These are phyloP conservation scores for Basidiobolus meristosporus DNA, from an alignment of 371 early-diverging fungal genomes.

Conservation along the genomic window DNA sequence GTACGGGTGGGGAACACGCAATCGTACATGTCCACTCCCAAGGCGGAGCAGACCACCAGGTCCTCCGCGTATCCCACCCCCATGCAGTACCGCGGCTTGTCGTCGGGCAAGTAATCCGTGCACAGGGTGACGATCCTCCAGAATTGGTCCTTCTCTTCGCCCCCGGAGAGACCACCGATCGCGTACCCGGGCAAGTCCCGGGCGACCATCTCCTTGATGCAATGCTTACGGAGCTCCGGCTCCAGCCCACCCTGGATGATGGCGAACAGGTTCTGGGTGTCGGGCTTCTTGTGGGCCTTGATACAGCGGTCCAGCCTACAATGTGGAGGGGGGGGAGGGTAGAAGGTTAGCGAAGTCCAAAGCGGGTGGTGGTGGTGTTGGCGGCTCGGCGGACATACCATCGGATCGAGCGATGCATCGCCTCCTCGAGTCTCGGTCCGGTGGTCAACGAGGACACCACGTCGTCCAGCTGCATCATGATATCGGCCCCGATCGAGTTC, in stretches of 20 bases:
- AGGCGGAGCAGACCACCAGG: slow-evolving; percentile 77
- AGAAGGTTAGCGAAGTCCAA: too few species aligned
- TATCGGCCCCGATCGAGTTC: slow-evolving; percentile 86
- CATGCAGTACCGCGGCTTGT: slow-evolving; percentile 92
- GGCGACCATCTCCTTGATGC: slow-evolving; percentile 77
- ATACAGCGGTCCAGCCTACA: slow-evolving; percentile 83
- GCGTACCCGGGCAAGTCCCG: slow-evolving; percentile 84
- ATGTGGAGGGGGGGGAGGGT: too few species aligned
- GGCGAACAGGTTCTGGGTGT: slow-evolving; percentile 80
- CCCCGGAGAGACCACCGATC: slow-evolving; percentile 90
- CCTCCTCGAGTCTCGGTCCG: slow-evolving; percentile 74
- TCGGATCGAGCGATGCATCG: slow-evolving; percentile 83
- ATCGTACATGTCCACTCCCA: slow-evolving; percentile 95
- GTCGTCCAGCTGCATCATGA: slow-evolving; percentile 96
- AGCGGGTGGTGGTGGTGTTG: too few species aligned
- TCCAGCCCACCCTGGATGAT: slow-evolving; percentile 91
- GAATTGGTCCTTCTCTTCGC: slow-evolving; percentile 86
- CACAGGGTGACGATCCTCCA: slow-evolving; percentile 75
- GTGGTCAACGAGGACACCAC: slow-evolving; percentile 78
- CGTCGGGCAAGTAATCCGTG: slow-evolving; percentile 65
- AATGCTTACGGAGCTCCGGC: slow-evolving; percentile 46
- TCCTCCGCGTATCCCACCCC: slow-evolving; percentile 96
- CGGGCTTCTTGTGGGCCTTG: slow-evolving; percentile 47
- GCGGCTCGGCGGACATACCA: slow-evolving; percentile 41
- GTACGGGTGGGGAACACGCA: slow-evolving; percentile 95